These are phyloP conservation scores for Phytophthora citricola DNA, from an alignment of 352 stramenopile species.

Conservation along the genomic window DNA sequence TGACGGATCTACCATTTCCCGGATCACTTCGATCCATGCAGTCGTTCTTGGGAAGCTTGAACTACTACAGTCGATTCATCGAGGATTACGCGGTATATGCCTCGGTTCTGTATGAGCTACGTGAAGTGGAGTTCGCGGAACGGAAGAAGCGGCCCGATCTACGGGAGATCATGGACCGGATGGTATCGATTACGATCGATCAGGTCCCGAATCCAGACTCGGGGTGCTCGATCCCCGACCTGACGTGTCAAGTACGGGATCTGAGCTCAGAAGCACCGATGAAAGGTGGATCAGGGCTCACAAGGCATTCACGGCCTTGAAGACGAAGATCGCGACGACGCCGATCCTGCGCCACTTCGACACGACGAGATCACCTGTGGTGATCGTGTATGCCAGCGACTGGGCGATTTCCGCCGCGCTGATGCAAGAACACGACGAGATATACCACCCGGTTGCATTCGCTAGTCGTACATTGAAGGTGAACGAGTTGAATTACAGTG, in stretches of 20 bases:
- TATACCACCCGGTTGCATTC: conserved; percentile 8
- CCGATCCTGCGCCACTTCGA: conserved; percentile 11
- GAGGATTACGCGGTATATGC: conserved; percentile 10
- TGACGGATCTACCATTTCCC: conserved; percentile 1
- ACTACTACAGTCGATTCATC: conserved; percentile 33
- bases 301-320: background rate
- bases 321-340: background rate
- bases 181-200: no score
- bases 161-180: no score
- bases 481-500: conserved; percentile 15
- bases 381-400: background rate
- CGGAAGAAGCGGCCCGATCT: background rate
- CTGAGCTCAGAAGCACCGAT: background rate
- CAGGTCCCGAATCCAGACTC: no score
- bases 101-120: no score
- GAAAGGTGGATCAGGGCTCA: background rate
- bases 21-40: conserved; percentile 10
- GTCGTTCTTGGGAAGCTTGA: conserved; percentile 30
- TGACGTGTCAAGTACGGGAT: no score
- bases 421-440: conserved; percentile 16
- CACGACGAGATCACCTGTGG: background rate
- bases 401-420: no score
- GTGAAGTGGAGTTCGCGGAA: conserved; percentile 3
- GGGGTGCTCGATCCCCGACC: no score
- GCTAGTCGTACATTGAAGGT: conserved; percentile 8